Conservation (phyloP, 1,284 basidiomycete genomes). For the Ganoderma sinense region DNA sequence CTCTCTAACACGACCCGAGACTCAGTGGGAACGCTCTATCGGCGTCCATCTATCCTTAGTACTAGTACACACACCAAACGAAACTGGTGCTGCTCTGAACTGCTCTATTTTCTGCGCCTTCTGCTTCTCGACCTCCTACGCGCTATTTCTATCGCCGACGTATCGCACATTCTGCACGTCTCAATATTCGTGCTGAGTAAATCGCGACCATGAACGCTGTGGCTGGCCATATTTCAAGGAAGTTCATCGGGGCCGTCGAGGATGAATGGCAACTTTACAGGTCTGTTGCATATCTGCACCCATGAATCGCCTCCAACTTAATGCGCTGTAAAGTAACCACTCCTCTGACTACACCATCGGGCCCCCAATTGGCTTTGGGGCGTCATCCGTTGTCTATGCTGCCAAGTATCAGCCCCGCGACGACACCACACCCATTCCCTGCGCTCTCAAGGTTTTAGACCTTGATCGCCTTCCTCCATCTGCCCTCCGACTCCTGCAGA, state of each 20-base stretch:
- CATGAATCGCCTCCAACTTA: constrained; percentile 16
- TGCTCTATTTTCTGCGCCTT: not conserved
- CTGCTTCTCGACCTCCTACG: not conserved
- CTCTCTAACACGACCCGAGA: not conserved
- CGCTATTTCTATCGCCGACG: not conserved
- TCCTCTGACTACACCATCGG: constrained; percentile 78
- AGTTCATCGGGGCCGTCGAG: constrained; percentile 78
- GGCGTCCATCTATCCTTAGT: constrained; percentile 2
- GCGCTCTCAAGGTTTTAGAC: constrained; percentile 89
- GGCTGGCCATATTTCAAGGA: constrained; percentile 34
- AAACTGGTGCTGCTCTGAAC: not conserved
- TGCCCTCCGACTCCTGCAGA: constrained; percentile 73
- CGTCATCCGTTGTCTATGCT: constrained; percentile 86
- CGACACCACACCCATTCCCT: constrained; percentile 55
- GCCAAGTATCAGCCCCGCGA: constrained; percentile 61
- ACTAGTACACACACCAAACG: not conserved
- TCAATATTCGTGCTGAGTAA: constrained; percentile 5
- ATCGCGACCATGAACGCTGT: constrained; percentile 28
- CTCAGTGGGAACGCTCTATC: not conserved
- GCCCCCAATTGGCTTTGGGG: constrained; percentile 83
- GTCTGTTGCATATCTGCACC: constrained; percentile 45
- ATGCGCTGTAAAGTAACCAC: constrained; percentile 58
- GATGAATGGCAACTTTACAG: constrained; percentile 89
- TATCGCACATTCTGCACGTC: not conserved
- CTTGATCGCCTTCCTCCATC: constrained; percentile 78